Conservation (phyloP, 2,329 filamentous ascomycete species). For the Epichloe typhina region DNA sequence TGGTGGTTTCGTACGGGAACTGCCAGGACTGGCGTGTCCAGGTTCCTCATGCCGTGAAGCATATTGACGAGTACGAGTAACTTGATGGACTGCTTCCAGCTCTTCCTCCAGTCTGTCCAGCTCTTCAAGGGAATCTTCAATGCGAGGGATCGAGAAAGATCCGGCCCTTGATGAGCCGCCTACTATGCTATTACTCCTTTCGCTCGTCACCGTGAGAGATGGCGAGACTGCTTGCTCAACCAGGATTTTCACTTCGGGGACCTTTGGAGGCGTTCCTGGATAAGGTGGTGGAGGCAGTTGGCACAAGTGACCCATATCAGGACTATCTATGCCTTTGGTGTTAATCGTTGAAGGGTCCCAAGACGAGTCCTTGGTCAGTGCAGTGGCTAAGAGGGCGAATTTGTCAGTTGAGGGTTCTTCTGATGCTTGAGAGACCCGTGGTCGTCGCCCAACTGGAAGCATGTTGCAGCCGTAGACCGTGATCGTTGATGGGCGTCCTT, state of each 20-base stretch:
- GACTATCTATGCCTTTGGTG: slow-evolving; percentile 2
- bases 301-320: slow-evolving; percentile 4
- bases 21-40: background rate
- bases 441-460: slow-evolving; percentile 14
- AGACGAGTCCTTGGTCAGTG: slow-evolving; percentile 18
- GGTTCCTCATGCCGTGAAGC: slow-evolving; percentile 10
- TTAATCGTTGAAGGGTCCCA: slow-evolving; percentile 8
- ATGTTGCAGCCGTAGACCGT: slow-evolving; percentile 39
- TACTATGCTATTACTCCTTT: slow-evolving; percentile 21
- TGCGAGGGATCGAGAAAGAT: slow-evolving; percentile 30
- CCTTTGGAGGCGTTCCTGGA: slow-evolving; percentile 15
- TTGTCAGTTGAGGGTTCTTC: slow-evolving; percentile 18
- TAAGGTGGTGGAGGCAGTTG: slow-evolving; percentile 11
- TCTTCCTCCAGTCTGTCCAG: slow-evolving; percentile 49
- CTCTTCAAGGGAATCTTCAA: slow-evolving; percentile 52
- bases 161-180: slow-evolving; percentile 18
- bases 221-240: slow-evolving; percentile 22
- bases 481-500: background rate
- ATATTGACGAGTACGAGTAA: slow-evolving; percentile 22
- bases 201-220: slow-evolving; percentile 17
- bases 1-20: slow-evolving; percentile 8
- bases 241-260: slow-evolving; percentile 16
- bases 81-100: slow-evolving; percentile 38
- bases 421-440: background rate
- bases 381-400: slow-evolving; percentile 36